Conservation (phyloP, 768 basidiomycete species). For the Leccinum barrowsii region DNA sequence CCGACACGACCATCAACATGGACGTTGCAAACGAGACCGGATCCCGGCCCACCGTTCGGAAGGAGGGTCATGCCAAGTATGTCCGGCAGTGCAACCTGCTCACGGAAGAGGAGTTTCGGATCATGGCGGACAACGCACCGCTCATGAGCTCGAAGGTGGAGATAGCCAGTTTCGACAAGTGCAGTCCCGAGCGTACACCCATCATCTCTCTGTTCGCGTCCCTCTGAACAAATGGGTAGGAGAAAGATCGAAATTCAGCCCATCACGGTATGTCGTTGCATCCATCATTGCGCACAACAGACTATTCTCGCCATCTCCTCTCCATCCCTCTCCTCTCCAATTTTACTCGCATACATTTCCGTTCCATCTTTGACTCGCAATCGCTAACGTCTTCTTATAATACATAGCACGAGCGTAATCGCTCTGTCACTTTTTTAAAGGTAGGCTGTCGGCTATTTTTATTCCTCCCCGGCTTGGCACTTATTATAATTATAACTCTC, state of each 20-base stretch:
- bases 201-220: slow-evolving; percentile 11
- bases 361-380: slow-evolving; percentile 31
- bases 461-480: slow-evolving; percentile 35
- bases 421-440: slow-evolving; percentile 89
- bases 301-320: slow-evolving; percentile 20
- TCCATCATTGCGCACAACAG: slow-evolving; percentile 6
- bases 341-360: slow-evolving; percentile 25
- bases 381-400: slow-evolving; percentile 36
- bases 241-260: slow-evolving; percentile 83
- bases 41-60: no score
- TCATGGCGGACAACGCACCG: no score
- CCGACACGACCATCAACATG: no score
- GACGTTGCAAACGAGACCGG: no score
- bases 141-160: no score
- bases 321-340: slow-evolving; percentile 22
- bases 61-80: no score
- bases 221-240: slow-evolving; percentile 52
- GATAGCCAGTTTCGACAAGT: no score
- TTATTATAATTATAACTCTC: slow-evolving; percentile 30
- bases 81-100: no score
- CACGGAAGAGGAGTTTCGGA: no score
- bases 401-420: slow-evolving; percentile 84
- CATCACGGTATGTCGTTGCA: slow-evolving; percentile 58
- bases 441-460: slow-evolving; percentile 68
- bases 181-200: slow-evolving; percentile 13